Conservation (phyloP, 306 rosid genomes). For the Cucumis melo region DNA sequence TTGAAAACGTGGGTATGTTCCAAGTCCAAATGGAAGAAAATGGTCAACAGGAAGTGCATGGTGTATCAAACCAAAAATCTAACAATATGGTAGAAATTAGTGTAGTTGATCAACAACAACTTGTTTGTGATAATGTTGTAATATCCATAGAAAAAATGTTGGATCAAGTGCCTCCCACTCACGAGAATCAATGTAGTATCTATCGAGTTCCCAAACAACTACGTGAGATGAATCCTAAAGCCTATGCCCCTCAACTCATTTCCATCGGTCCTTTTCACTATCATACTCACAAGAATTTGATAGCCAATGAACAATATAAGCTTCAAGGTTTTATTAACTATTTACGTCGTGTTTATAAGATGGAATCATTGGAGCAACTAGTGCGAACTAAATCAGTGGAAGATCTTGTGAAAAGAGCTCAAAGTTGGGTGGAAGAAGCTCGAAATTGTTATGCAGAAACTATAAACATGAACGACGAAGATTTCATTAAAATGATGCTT, state of each 20-base stretch:
- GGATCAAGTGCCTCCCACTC: not conserved
- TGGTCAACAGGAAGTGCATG: no score
- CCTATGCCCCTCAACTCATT: slow-evolving; percentile 42
- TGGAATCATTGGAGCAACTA: no score
- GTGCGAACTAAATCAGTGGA: no score
- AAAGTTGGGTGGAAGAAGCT: not conserved
- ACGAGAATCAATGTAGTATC: no score
- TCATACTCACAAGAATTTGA: slow-evolving; percentile 15
- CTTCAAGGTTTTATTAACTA: slow-evolving; percentile 32
- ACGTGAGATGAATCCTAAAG: not conserved
- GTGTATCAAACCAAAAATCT: not conserved
- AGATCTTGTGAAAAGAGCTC: not conserved
- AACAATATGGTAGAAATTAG: not conserved
- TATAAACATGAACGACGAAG: slow-evolving; percentile 15
- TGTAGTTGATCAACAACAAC: not conserved
- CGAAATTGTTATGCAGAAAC: slow-evolving; percentile 52
- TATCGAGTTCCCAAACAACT: not conserved
- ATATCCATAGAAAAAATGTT: not conserved
- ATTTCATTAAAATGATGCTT: slow-evolving; percentile 42
- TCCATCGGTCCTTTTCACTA: slow-evolving; percentile 62
- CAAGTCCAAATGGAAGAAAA: not conserved
- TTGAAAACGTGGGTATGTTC: no score
- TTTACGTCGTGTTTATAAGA: not conserved
- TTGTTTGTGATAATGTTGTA: not conserved
- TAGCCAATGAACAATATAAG: slow-evolving; percentile 52